Conservation (phyloP, 2,329 filamentous ascomycete genomes). For the Hysterium pulicare region DNA sequence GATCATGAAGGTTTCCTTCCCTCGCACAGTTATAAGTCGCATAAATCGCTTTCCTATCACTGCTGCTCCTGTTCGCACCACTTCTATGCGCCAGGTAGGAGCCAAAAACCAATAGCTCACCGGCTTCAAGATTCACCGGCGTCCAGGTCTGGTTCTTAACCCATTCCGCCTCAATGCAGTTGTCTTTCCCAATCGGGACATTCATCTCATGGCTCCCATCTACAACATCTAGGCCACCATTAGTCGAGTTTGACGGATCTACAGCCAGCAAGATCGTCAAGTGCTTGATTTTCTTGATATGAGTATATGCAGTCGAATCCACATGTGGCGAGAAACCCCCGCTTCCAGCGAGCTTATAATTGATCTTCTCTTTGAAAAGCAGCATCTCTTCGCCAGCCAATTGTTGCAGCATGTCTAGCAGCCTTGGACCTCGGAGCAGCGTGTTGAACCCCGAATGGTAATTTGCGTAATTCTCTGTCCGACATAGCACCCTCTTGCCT, state of each 20-base stretch:
- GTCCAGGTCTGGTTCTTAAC: slow-evolving; percentile 34
- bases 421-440: slow-evolving; percentile 34
- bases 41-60: slow-evolving; percentile 40
- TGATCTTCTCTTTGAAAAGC: slow-evolving; percentile 46
- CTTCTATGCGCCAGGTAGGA: slow-evolving; percentile 41
- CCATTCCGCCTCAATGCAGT: slow-evolving; percentile 36
- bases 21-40: slow-evolving; percentile 41
- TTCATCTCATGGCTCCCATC: slow-evolving; percentile 37
- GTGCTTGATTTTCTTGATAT: slow-evolving; percentile 42
- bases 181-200: slow-evolving; percentile 33
- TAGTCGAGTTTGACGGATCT: slow-evolving; percentile 33
- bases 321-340: slow-evolving; percentile 41
- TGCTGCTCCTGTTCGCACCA: slow-evolving; percentile 32
- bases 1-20: slow-evolving; percentile 42
- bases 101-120: slow-evolving; percentile 40
- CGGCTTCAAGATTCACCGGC: slow-evolving; percentile 31
- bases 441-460: slow-evolving; percentile 32
- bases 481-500: slow-evolving; percentile 30
- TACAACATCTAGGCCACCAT: slow-evolving; percentile 42
- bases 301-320: slow-evolving; percentile 42
- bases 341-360: slow-evolving; percentile 42
- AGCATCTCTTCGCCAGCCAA: slow-evolving; percentile 37
- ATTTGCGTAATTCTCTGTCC: slow-evolving; percentile 36
- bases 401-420: slow-evolving; percentile 29
- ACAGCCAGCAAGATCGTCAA: slow-evolving; percentile 41